Evolutionary conservation across 2,329 filamentous ascomycete genomes (phyloP), one percentile per base, ranked within the genome.

Genomic region (Verruconis gallopava): DNA sequence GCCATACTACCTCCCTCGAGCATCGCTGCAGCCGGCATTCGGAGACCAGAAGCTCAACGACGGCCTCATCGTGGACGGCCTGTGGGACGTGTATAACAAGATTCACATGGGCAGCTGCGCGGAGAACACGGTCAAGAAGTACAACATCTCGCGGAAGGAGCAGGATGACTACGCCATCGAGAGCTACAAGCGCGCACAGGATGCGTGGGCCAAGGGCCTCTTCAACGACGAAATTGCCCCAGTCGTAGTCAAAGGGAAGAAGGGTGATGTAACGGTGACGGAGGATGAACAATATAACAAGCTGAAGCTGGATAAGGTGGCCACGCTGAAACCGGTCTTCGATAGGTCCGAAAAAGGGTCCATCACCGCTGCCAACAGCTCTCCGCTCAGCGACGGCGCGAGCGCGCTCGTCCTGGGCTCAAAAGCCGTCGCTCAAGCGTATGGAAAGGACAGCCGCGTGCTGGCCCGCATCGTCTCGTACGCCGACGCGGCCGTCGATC

Each of bases 71-170:
- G 91, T 91, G 61, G 91, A 98, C 55, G 91, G 91, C 1, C 65
- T 98, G 47, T 94, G 85, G 68, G 91, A 98, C 58, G 89, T 94
- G 12, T 98, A 95, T 63, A 86, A 93, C 60, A 76, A 94, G 58
- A 82, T 95, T 55, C 91, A 96, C 64, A 98, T 98, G 91, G 91
- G 91, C 34, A 86, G 91, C 53, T 98, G 91, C 58, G 88, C 88
- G 13, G 91, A 98, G 67, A 85, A 81, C 51, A 95, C 89, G 2
- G 91, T 84, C 37, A 94, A 93, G 70, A 89, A 88, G 53, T 74
- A 85, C 61, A 67, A 73, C 1, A 74, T 98, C 48, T 79, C 81
- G 5, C 71, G 91, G 12, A 77, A 95, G 61, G 77, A 83, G 58
- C 91, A 98, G 65, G 91, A 98, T 55, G 72, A 81, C 49, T 96